Base-by-base conservation (phyloP, 345 rosid genomes). In the Ceriops decandra region DNA sequence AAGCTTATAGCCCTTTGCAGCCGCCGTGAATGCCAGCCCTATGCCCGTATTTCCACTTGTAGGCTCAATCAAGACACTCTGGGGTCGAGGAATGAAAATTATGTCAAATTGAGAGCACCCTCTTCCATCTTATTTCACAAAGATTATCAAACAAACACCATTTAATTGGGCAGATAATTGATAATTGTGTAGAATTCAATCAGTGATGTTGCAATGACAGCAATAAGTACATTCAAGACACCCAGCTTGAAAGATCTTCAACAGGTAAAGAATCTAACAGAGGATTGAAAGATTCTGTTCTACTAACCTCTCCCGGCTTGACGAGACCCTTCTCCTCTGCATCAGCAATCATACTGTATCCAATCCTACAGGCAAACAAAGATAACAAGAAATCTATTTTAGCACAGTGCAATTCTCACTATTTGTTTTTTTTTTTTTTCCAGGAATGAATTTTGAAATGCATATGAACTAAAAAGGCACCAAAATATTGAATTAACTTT, bases 11-110 rank as follows among this genome's bases (percentile, higher is more conserved):
- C 86, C 82, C 74, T 89, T 91, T 8, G 92, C 91, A 36, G 97
- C 95, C 2, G 97, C 97, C 70, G 88, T 80, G 79, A 89, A 89
- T 1, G 97, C 97, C 73, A 91, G 82, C n/a, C 91, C 90, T 58
- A 91, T 88, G 68, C 97, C 97, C 6, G 95, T 91, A 71, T 88
- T 89, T 68, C 97, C 95, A 76, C 95, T 88, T 26, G 95, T 88
- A 30, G 91, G 97, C 77, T 89, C 97, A 73, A 91, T 83, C 62
- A 87, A 76, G 70, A 85, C 84, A 74, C 91, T 87, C 90, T 87
- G 68, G 68, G 80, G 42, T 67, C 32, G 20, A 67, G 60, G 53
- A 69, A 67, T n/a, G 16, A 27, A 69, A 28, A 58, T 4, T 62
- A 61, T 30, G 35, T 67, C 62, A 80, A 68, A 51, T 32, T 38